A percentile compares a stretch with the other conserved stretches of the same genome.
phyloP scores from a whole-genome alignment of 208 protist genomes.

The Crithidia bombi region DNA sequence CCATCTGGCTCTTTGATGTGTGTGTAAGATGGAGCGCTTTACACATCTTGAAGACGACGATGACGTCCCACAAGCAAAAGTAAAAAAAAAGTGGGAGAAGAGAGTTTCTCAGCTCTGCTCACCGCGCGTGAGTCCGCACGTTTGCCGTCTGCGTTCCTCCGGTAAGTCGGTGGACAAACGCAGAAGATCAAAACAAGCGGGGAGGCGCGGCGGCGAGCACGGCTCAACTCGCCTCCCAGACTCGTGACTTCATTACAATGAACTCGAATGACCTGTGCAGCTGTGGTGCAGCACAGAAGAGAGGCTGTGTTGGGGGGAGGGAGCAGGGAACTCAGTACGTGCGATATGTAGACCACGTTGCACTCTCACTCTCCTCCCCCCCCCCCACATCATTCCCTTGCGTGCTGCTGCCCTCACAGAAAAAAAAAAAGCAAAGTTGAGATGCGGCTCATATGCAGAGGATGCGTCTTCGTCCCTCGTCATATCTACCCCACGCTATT shows the following conservation, averaged over 20 bases:
- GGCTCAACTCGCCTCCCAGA: neutral
- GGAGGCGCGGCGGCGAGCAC: neutral
- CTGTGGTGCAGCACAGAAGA: too few relatives aligned
- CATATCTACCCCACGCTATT: too few relatives aligned
- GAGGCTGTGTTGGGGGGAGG: neutral
- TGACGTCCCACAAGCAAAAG: too few relatives aligned
- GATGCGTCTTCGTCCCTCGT: too few relatives aligned
- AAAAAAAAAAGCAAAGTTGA: neutral
- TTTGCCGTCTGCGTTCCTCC: neutral
- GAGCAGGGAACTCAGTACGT: neutral
- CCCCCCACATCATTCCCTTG: neutral
- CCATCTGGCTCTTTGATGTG: too few relatives aligned
- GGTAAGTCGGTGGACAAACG: neutral
- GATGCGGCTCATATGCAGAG: too few relatives aligned
- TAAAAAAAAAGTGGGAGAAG: conserved; percentile 23
- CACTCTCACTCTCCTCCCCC: too few relatives aligned
- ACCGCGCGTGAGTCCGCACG: neutral
- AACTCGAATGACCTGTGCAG: too few relatives aligned
- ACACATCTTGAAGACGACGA: too few relatives aligned
- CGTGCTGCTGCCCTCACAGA: neutral
- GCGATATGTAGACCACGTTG: conserved; percentile 10
- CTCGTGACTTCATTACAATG: too few relatives aligned
- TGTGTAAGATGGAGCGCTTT: too few relatives aligned
- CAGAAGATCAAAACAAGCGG: conserved; percentile 2
- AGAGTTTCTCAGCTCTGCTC: neutral